These are phyloP conservation scores for Flaveria floridana DNA, from an alignment of 140 eudicot species.

Conservation along the genomic window DNA sequence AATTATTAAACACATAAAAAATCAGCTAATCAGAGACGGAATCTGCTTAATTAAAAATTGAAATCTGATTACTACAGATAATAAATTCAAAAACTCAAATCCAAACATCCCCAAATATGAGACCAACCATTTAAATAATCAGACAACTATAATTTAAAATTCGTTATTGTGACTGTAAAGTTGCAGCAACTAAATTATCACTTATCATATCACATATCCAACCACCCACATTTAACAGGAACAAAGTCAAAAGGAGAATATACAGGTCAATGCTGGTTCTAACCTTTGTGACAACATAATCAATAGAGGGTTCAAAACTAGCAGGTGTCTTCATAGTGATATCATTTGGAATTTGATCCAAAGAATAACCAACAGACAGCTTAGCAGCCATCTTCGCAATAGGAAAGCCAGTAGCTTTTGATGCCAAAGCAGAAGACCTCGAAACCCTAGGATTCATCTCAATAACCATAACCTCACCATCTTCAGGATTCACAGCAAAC, in stretches of 20 bases:
- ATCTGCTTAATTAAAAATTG: neutral
- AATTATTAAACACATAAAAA: neutral
- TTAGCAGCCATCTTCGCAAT: conserved; percentile 99
- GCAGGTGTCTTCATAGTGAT: conserved; percentile 98
- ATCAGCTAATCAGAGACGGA: neutral
- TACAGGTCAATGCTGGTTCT: conserved; percentile 17
- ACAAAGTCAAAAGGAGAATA: conserved; percentile 4
- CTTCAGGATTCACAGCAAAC: conserved; percentile 84
- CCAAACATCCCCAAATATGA: neutral
- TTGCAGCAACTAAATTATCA: neutral
- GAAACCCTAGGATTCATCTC: conserved; percentile 99
- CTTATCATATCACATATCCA: neutral
- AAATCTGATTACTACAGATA: neutral
- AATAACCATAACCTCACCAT: conserved; percentile 97
- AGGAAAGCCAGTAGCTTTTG: conserved; percentile 97
- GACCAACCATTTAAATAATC: neutral
- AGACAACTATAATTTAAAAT: neutral
- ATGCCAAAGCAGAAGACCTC: conserved; percentile 92
- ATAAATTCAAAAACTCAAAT: neutral
- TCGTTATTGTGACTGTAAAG: neutral
- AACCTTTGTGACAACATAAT: conserved; percentile 97
- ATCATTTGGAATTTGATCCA: conserved; percentile 99
- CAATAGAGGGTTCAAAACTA: conserved; percentile 94
- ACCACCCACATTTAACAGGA: neutral
- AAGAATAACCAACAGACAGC: conserved; percentile 89